Evolutionary conservation across 2,329 filamentous ascomycete genomes (phyloP).

Genomic region (Herpotrichia juniperi): DNA sequence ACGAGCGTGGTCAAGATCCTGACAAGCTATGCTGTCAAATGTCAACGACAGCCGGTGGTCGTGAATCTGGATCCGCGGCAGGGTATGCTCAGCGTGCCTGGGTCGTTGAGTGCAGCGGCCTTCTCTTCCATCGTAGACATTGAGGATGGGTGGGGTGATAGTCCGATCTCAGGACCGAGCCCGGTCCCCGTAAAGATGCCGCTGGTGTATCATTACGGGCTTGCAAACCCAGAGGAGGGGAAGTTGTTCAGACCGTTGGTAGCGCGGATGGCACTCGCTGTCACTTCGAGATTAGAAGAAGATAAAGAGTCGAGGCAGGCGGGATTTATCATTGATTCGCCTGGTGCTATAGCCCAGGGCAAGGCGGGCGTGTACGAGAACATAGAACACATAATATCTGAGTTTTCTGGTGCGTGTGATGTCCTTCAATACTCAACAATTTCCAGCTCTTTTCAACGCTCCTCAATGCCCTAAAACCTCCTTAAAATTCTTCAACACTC

Average conservation of each 20-base stretch:
- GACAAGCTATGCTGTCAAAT: constrained; percentile 78
- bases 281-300: constrained; percentile 77
- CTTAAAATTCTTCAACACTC: too few relatives aligned
- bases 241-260: constrained; percentile 75
- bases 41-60: constrained; percentile 76
- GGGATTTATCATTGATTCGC: constrained; percentile 86
- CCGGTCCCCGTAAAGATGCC: constrained; percentile 90
- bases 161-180: constrained; percentile 88
- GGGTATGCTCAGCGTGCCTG: constrained; percentile 62
- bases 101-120: constrained; percentile 83
- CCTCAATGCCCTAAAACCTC: too few relatives aligned
- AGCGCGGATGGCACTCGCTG: constrained; percentile 77
- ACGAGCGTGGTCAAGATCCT: constrained; percentile 79
- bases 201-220: constrained; percentile 86
- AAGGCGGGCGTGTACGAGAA: constrained; percentile 72
- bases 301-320: constrained; percentile 73
- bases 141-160: constrained; percentile 86
- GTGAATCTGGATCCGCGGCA: constrained; percentile 86
- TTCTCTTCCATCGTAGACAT: constrained; percentile 88
- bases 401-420: constrained; percentile 63
- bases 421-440: constrained; percentile 17
- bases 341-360: constrained; percentile 70
- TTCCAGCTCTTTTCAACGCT: background rate
- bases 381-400: constrained; percentile 78
- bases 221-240: constrained; percentile 71